Base-by-base conservation (phyloP, 345 rosid genomes). In the Microcos paniculata region DNA sequence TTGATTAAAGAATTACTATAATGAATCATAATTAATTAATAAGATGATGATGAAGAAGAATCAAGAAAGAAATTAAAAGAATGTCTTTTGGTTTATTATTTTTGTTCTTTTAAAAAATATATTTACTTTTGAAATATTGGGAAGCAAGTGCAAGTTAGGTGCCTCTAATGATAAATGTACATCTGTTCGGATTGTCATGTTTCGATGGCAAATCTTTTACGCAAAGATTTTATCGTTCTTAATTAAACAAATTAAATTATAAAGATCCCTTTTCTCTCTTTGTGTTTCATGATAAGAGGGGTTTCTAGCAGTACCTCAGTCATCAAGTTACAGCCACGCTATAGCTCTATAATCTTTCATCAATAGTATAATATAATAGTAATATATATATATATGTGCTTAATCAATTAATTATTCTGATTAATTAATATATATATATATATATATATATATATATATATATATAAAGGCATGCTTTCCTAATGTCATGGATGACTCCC, bases 401-500 rank as follows among this genome's bases (percentile, higher is more conserved):
- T n/a, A n/a, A n/a, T n/a, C n/a, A n/a, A n/a, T n/a, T n/a, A n/a
- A n/a, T n/a, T n/a, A n/a, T n/a, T 35, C 4, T 35, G 6, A 35
- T 35, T 35, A 35, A 35, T 35, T 35, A 35, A 7, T 35, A 35
- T 35, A 35, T 35, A 35, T 35, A 35, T 35, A 35, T 35, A 35
- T 35, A 35, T 35, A 35, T 35, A 35, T 35, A 35, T 35, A 35
- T 35, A 35, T 35, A 35, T 56, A 69, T 58, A 33, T 69, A 52
- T 35, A 51, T 24, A 10, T 21, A 23, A 7, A 16, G 56, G 72
- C 21, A 56, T 30, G 52, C 24, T 67, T 56, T 38, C 26, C 78
- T 64, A 76, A 82, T 78, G 84, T 85, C 87, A 80, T 76, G 81
- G 81, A 69, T 79, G 80, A 83, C 79, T 58, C 73, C 30, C 14